phyloP scores from a whole-genome alignment of 768 basidiomycete genomes.

The Auriscalpium microsporum region DNA sequence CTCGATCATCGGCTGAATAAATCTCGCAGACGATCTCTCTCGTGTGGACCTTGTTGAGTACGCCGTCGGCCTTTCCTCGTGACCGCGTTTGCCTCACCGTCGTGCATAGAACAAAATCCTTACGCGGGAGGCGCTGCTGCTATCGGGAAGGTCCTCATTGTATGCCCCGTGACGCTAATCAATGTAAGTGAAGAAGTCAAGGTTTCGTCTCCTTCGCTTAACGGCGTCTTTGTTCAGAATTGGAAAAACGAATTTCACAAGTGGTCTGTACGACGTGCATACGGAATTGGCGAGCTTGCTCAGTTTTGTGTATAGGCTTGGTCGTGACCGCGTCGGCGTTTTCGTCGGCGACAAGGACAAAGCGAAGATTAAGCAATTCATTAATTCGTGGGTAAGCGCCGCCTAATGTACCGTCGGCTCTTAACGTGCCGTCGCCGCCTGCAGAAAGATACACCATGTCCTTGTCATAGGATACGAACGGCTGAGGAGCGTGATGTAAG shows the following conservation, averaged over 20 bases:
- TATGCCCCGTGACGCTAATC: constrained; percentile 87
- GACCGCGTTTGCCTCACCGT: neutral
- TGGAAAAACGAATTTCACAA: constrained; percentile 96
- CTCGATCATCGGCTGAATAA: neutral
- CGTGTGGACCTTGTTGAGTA: constrained; percentile 87
- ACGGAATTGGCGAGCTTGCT: no score
- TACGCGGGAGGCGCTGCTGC: constrained; percentile 48
- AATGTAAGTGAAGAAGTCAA: constrained; percentile 40
- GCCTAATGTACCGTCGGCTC: neutral
- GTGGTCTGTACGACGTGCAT: constrained; percentile 42
- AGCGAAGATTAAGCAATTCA: constrained; percentile 55
- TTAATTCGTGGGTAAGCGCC: constrained; percentile 50
- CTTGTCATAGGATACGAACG: constrained; percentile 94
- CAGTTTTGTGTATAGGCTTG: constrained; percentile 31
- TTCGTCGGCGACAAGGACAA: constrained; percentile 55
- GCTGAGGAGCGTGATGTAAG: constrained; percentile 70
- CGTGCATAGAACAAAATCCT: constrained; percentile 67
- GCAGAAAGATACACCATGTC: constrained; percentile 70
- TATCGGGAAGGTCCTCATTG: constrained; percentile 80
- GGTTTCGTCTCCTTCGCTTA: no score
- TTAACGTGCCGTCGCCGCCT: neutral
- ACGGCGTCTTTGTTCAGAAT: constrained; percentile 42
- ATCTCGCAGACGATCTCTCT: constrained; percentile 72
- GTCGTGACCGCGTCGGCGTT: constrained; percentile 46
- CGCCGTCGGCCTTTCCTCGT: constrained; percentile 18